phyloP scores from a whole-genome alignment of 441 rosid genomes.

The Populus tomentosa region DNA sequence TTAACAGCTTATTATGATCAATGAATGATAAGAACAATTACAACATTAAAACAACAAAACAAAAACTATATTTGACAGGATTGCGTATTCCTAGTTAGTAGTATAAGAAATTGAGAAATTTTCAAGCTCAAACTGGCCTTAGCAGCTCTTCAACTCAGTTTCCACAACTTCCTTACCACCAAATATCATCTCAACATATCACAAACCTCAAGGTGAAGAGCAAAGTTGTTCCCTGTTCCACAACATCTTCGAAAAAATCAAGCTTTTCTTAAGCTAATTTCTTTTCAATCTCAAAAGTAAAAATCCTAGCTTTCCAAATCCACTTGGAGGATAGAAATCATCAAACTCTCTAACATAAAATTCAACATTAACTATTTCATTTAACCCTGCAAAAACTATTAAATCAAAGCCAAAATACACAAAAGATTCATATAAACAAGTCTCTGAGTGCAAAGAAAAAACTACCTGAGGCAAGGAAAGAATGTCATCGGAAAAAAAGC shows the following conservation, averaged over 20 bases:
- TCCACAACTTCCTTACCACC: neutral
- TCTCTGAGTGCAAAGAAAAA: neutral
- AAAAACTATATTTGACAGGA: neutral
- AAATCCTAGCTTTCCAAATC: neutral
- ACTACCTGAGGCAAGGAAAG: constrained; percentile 55
- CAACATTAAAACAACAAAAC: neutral
- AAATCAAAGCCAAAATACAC: neutral
- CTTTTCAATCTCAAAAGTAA: neutral
- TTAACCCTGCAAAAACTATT: neutral
- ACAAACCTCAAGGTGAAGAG: neutral
- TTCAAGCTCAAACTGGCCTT: neutral
- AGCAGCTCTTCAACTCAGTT: neutral
- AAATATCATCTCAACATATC: neutral
- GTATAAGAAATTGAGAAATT: neutral
- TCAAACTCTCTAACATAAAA: neutral
- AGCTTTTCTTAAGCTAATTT: neutral
- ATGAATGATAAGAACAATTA: neutral
- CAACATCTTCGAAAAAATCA: neutral
- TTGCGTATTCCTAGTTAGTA: neutral
- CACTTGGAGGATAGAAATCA: neutral
- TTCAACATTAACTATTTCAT: neutral
- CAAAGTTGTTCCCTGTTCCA: neutral
- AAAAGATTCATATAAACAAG: neutral
- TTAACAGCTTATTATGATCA: neutral
- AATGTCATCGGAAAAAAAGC: constrained; percentile 37